phyloP scores from a whole-genome alignment of 108 stramenopile species.

The Bacterosira constricta region DNA sequence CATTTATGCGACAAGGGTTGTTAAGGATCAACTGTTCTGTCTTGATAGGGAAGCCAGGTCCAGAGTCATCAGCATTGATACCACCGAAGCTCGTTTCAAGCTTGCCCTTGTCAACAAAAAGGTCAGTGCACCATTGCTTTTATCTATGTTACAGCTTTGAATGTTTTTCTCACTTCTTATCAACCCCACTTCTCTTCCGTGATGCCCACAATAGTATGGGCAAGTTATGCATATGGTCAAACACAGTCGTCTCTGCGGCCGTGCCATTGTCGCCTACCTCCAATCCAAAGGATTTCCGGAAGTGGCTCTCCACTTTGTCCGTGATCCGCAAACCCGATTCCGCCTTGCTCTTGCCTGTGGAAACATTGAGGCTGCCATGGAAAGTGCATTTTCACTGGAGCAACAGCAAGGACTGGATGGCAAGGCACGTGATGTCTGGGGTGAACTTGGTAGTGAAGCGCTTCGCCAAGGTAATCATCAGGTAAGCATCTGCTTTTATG shows the following conservation, averaged over 20 bases:
- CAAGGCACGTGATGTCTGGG: constrained; percentile 92
- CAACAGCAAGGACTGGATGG: constrained; percentile 57
- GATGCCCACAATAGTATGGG: constrained; percentile 64
- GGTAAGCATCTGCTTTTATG: constrained; percentile 13
- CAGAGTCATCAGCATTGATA: constrained; percentile 89
- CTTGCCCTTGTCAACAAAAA: constrained; percentile 85
- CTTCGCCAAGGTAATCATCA: constrained; percentile 96
- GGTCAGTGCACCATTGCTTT: constrained; percentile 1
- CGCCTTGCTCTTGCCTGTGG: constrained; percentile 98
- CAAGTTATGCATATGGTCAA: constrained; percentile 98
- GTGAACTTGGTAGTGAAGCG: constrained; percentile 93
- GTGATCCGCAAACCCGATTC: constrained; percentile 94
- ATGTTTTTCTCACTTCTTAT: not conserved
- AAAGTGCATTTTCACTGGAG: constrained; percentile 89
- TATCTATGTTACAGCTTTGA: too few relatives aligned
- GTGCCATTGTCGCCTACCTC: constrained; percentile 97
- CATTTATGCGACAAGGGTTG: constrained; percentile 91
- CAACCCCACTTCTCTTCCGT: not conserved
- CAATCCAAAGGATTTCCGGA: constrained; percentile 98
- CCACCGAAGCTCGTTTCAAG: constrained; percentile 98
- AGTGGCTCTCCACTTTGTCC: constrained; percentile 98
- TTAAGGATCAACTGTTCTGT: constrained; percentile 90
- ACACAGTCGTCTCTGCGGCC: constrained; percentile 92
- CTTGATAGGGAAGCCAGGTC: constrained; percentile 96
- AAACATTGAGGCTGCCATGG: constrained; percentile 98